Evolutionary conservation across 208 protist species (phyloP), one percentile per base, ranked within the genome.

Genomic region (Wallacemonas collosoma): DNA sequence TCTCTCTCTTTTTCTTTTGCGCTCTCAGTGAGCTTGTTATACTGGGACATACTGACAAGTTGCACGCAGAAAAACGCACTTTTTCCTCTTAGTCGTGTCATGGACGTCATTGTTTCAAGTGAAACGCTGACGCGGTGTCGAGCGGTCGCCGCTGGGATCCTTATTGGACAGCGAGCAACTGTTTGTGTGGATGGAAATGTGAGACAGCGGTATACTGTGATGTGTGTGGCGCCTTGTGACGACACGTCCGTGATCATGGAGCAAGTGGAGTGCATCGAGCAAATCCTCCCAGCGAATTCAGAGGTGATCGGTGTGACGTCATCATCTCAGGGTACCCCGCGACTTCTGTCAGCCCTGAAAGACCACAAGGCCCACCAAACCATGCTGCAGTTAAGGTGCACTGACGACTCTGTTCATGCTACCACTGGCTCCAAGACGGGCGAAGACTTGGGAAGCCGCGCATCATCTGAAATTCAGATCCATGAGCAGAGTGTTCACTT

Each of bases 201-300:
- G 40, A 65, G 9, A 65, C 41, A 65, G 7, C 36, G 40, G 41
- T 65, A 41, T n/a, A 48, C 60, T n/a, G 36, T 65, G 41, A 4
- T 69, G 50, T 69, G 64, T 40, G 64, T 47, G 15, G 75, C 90
- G 12, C 73, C 76, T 2, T 91, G 85, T 65, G 60, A 60, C 15
- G 85, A 87, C 43, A 2, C 69, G 3, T 76, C 78, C 45, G 81
- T 93, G 11, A 67, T 84, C 15, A 71, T 76, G n/a, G 85, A 93
- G 80, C 88, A 93, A 56, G 65, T 87, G 4, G 86, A 93, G 51
- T 91, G 86, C 70, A 68, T 93, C n/a, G 83, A 93, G 73, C 66
- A 78, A 15, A 75, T 93, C 2, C 68, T 93, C 14, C 83, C 88
- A 11, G 85, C 79, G 40, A 86, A 86, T n/a, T 69, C 91, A 43